Percentiles rank a stretch among this genome's conserved stretches.
Conservation (phyloP, 306 rosid species). For the Malus fusca region DNA sequence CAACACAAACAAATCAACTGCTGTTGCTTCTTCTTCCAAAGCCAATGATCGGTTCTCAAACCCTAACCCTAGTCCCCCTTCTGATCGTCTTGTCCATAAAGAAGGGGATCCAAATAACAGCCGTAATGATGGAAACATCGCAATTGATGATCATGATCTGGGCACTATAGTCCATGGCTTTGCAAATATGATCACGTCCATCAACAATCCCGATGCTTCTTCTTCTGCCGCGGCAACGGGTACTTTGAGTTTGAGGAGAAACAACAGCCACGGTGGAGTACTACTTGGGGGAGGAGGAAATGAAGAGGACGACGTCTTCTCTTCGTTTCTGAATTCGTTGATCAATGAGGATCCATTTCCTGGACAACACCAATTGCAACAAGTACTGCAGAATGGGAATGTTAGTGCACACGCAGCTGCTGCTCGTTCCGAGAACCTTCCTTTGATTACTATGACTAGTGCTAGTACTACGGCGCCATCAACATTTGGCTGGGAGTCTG, state of each 20-base stretch:
- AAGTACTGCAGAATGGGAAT: conserved; percentile 1
- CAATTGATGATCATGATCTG: neutral
- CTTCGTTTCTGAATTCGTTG: conserved; percentile 66
- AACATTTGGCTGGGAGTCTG: conserved; percentile 31
- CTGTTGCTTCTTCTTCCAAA: neutral
- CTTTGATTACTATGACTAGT: neutral
- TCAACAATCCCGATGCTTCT: neutral
- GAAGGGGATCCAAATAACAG: neutral
- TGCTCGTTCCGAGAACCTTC: neutral
- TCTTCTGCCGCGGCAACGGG: neutral
- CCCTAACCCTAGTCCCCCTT: conserved; percentile 2
- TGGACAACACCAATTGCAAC: conserved; percentile 19
- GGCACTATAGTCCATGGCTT: neutral
- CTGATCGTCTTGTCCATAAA: neutral
- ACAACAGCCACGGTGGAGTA: neutral
- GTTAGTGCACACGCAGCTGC: neutral
- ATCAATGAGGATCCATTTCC: conserved; percentile 64
- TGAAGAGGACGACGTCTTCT: conserved; percentile 42
- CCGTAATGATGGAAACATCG: neutral
- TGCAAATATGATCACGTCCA: conserved; percentile 3
- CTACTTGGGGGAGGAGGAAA: neutral
- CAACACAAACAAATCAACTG: neutral
- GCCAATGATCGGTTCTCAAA: neutral
- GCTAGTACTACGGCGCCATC: neutral
- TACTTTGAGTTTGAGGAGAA: conserved; percentile 13